These are phyloP conservation scores for Epichloe hybrida DNA, from an alignment of 2,329 filamentous ascomycete genomes.

Conservation along the genomic window DNA sequence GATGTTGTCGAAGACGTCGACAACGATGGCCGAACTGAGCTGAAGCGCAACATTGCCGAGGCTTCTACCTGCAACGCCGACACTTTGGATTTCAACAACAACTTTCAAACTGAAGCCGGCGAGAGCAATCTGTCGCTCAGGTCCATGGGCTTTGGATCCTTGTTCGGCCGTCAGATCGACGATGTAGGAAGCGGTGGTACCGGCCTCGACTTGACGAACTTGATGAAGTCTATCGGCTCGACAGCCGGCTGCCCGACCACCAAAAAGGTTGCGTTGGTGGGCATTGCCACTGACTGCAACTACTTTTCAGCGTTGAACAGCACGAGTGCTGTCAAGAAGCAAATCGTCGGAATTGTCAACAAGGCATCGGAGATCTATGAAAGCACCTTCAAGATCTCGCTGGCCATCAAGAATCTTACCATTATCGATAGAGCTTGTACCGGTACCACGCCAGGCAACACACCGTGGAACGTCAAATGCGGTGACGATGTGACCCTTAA, in stretches of 20 bases:
- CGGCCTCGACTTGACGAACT: slow-evolving; percentile 56
- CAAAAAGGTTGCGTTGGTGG: slow-evolving; percentile 83
- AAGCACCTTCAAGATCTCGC: slow-evolving; percentile 82
- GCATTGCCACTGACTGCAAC: slow-evolving; percentile 84
- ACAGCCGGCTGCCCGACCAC: slow-evolving; percentile 76
- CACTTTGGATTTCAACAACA: slow-evolving; percentile 64
- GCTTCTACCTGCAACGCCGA: slow-evolving; percentile 58
- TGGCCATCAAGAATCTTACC: slow-evolving; percentile 77
- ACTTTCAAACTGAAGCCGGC: slow-evolving; percentile 50
- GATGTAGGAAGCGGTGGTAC: slow-evolving; percentile 54
- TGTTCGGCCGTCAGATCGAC: slow-evolving; percentile 67
- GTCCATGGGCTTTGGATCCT: slow-evolving; percentile 44
- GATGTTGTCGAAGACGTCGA: slow-evolving; percentile 44
- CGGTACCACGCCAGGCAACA: slow-evolving; percentile 46
- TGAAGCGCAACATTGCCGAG: slow-evolving; percentile 44
- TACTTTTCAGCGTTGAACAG: slow-evolving; percentile 64
- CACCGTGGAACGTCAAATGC: slow-evolving; percentile 78
- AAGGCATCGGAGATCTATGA: slow-evolving; percentile 80
- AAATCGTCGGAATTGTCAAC: slow-evolving; percentile 76
- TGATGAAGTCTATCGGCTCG: slow-evolving; percentile 65
- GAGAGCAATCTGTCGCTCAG: slow-evolving; percentile 38
- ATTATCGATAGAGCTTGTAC: slow-evolving; percentile 67
- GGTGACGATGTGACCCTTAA: slow-evolving; percentile 49
- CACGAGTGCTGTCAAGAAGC: slow-evolving; percentile 46
- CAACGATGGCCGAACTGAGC: slow-evolving; percentile 36